Base-by-base conservation (phyloP, 176 grass and related monocot genomes). In the Triticum aestivum region DNA sequence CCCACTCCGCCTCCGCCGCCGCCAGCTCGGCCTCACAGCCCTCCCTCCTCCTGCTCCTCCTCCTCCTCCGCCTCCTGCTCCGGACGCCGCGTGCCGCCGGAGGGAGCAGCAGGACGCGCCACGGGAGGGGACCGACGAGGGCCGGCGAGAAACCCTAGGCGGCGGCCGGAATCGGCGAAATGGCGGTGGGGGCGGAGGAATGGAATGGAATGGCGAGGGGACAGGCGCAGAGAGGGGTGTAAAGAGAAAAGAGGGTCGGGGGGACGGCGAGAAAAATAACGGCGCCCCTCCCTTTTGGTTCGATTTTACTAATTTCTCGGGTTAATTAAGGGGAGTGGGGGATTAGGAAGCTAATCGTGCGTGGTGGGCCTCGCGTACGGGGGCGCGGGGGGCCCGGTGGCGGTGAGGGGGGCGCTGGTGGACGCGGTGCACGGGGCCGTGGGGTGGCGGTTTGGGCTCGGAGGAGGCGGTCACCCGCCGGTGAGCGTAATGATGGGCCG, bases 121-220 rank as follows among this genome's bases (percentile, higher is more conserved):
- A 3, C 2, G 14, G 14, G 23, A 33, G 0, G 21, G 6, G 0
- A 6, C 12, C 12, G 4, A 9, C 5, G 6, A 2, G 1, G 66
- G 37, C 24, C 9, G 38, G 77, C 32, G 71, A 73, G 65, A 61
- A 93, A 90, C 77, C 89, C 92, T 84, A 91, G 69, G 7, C 69
- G 54, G 78, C 68, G 38, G 86, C 82, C 71, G 86, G 59, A 87
- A 44, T 52, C 39, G 69, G 88, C 65, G 81, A 82, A 87, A 87
- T 82, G 89, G 81, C 78, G 79, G 82, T 86, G 85, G 80, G 78
- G 66, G 58, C 56, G 18, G 68, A 77, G 82, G 74, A 86, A 82
- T 75, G 72, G 88, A 86, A 87, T 73, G 79, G 65, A 72, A 39
- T 66, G 73, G 84, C 78, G 44, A 13, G 44, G 59, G 56, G 68